phyloP scores from a whole-genome alignment of 2,329 filamentous ascomycete species.

The Aspergillus niger region DNA sequence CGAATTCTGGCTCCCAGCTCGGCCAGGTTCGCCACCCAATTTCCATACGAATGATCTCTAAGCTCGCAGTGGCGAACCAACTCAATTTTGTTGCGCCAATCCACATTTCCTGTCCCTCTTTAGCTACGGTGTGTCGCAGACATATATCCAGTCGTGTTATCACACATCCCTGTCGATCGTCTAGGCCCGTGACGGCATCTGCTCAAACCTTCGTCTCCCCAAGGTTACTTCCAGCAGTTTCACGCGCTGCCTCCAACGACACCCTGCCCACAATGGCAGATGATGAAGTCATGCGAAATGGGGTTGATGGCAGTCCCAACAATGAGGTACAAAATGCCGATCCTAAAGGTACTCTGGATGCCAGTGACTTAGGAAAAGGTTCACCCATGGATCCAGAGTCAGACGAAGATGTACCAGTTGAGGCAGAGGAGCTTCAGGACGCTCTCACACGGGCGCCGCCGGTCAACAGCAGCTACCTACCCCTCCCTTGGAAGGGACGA shows the following conservation, averaged over 20 bases:
- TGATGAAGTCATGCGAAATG: constrained; percentile 1
- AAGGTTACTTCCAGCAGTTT: constrained; percentile 3
- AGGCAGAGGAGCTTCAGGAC: constrained; percentile 60
- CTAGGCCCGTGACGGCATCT: constrained; percentile 13
- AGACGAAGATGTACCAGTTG: constrained; percentile 53
- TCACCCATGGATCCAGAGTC: constrained; percentile 54
- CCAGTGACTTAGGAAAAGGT: constrained; percentile 24
- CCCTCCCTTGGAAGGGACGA: constrained; percentile 86
- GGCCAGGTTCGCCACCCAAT: constrained; percentile 30
- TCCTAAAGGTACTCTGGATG: background rate
- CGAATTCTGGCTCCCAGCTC: constrained; percentile 24
- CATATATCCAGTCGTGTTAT: background rate
- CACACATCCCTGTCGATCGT: constrained; percentile 20
- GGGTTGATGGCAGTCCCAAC: background rate
- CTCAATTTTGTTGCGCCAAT: constrained; percentile 8
- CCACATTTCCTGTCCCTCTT: constrained; percentile 7
- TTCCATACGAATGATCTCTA: constrained; percentile 29
- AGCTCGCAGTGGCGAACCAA: constrained; percentile 30
- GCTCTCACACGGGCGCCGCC: constrained; percentile 68
- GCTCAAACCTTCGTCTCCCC: constrained; percentile 4
- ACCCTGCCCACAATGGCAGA: background rate
- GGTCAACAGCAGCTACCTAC: constrained; percentile 79
- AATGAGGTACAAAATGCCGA: background rate
- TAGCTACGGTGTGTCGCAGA: background rate
- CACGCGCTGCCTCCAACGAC: constrained; percentile 5